Base-by-base conservation (phyloP, 2,329 filamentous ascomycete genomes). In the Daldinia eschscholtzii region DNA sequence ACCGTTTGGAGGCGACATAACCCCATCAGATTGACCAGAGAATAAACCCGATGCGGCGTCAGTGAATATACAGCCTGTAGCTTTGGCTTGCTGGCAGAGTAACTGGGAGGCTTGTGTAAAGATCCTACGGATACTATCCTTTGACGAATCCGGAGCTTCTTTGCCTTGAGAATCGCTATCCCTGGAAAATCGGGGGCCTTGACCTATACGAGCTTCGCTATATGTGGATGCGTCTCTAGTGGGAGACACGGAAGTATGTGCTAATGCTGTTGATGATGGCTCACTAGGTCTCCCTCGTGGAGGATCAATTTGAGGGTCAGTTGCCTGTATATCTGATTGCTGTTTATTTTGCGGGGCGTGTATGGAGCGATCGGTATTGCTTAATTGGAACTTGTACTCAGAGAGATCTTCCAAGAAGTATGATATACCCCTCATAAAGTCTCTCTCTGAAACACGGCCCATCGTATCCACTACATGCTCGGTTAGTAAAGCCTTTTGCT, bases 401-500 rank as follows among this genome's bases (percentile, higher is more conserved):
- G 71, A 73, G 6, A 73, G 28, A 56, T 74, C 72, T 44, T 74
- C 72, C 7, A 74, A 53, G 20, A 74, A 74, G 48, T 72, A 67
- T 6, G 72, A 73, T 33, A 73, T 71, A 2, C 71, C 71, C 62
- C 67, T 72, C 67, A 73, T 72, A 15, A 73, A 73, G 41, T 73
- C 68, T 28, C 71, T 72, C 28, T 74, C 72, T 0, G 70, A 73
- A 23, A 72, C 70, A 23, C 72, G 71, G 2, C 72, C 67, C 26
- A 72, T 44, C 13, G 62, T 66, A 48, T 70, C 71, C 71, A 73
- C 71, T 73, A 39, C 10, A n/a, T 1, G 7, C 7, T 4, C 12
- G 6, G 61, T 69, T 60, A 69, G 64, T 39, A 7, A 55, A 56
- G 42, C 6, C 9, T 46, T 30, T 58, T n/a, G 7, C 13, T 23